Evolutionary conservation across 2,329 filamentous ascomycete species (phyloP).

Genomic region (Colletotrichum spinosum): DNA sequence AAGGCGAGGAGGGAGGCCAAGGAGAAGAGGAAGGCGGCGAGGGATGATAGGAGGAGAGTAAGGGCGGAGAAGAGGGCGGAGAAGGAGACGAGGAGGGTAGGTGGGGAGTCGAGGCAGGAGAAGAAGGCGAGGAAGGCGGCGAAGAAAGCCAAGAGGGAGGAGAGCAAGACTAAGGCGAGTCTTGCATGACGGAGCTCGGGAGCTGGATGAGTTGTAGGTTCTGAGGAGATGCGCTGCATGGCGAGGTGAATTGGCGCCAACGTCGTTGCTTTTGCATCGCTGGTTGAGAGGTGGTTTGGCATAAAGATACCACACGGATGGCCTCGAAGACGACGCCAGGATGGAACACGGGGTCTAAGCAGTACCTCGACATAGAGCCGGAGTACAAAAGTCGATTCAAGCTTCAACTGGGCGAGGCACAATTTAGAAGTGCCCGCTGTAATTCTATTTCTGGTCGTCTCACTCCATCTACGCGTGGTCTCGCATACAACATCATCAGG

Average conservation of each 20-base stretch:
- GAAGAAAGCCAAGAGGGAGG: conserved; percentile 43
- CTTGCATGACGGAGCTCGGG: background rate
- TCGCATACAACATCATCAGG: no score
- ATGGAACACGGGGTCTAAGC: background rate
- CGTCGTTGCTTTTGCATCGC: no score
- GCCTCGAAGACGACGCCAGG: background rate
- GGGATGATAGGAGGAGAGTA: conserved; percentile 44
- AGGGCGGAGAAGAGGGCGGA: conserved; percentile 45
- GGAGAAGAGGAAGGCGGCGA: conserved; percentile 43
- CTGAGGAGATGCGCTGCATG: background rate
- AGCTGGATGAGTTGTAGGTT: conserved; percentile 11
- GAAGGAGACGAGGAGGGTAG: conserved; percentile 41
- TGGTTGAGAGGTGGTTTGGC: no score
- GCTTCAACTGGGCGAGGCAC: background rate
- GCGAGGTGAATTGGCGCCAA: no score
- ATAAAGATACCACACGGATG: no score
- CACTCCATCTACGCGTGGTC: background rate
- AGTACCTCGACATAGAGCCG: background rate
- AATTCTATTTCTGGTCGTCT: conserved; percentile 1
- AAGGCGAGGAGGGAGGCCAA: conserved; percentile 46
- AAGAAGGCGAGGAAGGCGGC: conserved; percentile 50
- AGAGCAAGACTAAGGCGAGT: conserved; percentile 18
- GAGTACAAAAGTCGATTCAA: conserved; percentile 4
- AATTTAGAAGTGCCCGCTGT: background rate
- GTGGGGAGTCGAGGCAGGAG: conserved; percentile 58